A percentile compares a stretch with the other conserved stretches of the same genome.
Evolutionary conservation across 805 yeast genomes (phyloP).

Genomic region (Saturnispora sanitii): DNA sequence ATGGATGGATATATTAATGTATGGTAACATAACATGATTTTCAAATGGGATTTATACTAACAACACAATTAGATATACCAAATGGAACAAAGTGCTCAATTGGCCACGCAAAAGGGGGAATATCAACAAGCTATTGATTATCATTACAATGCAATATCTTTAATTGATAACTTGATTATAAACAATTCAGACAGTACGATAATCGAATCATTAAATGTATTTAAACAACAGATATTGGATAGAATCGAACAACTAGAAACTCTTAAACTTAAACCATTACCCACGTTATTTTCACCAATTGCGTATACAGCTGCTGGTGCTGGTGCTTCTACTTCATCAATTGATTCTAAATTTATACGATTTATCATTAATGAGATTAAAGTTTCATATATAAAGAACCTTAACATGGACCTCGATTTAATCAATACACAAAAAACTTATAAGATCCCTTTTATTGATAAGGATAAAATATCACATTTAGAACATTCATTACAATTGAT

Average conservation of each 20-base stretch:
- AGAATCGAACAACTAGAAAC: constrained; percentile 19
- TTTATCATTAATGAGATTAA: constrained; percentile 5
- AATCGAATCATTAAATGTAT: background rate
- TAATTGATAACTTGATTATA: constrained; percentile 21
- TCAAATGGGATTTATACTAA: constrained; percentile 1
- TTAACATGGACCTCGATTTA: constrained; percentile 16
- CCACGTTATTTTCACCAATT: background rate
- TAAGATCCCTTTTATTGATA: constrained; percentile 21
- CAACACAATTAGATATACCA: constrained; percentile 34
- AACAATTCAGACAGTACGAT: constrained; percentile 9
- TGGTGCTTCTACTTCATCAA: background rate
- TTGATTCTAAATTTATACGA: background rate
- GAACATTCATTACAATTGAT: constrained; percentile 26
- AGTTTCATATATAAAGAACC: constrained; percentile 18
- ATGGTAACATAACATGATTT: constrained; percentile 4
- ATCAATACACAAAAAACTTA: constrained; percentile 12
- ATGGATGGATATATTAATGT: constrained; percentile 20
- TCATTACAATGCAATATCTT: constrained; percentile 30
- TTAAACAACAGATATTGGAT: constrained; percentile 15
- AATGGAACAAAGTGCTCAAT: constrained; percentile 44
- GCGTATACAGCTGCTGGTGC: background rate
- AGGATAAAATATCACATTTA: constrained; percentile 19
- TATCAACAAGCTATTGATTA: constrained; percentile 30
- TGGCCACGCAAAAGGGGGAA: constrained; percentile 34
- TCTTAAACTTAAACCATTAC: background rate